Base-by-base conservation (phyloP, 2,329 filamentous ascomycete genomes). In the Cordyceps javanica region DNA sequence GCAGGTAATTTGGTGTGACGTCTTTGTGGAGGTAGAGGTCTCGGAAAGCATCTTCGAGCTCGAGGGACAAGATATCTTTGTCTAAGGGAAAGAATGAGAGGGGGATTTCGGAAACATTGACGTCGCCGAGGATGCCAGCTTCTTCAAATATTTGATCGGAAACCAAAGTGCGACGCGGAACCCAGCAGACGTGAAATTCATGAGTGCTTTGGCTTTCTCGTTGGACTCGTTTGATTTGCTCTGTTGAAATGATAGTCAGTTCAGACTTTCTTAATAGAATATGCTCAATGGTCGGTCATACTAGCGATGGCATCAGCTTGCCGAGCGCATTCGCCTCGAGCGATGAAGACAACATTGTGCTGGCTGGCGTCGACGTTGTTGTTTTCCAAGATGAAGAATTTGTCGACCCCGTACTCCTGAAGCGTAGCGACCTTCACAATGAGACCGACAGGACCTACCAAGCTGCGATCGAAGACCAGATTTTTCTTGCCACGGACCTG, bases 401-500 rank as follows among this genome's bases (percentile, higher is more conserved):
- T 96, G 73, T 97, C 92, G 64, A 99, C 92, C 30, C 95, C 95
- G 76, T 97, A 97, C 68, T 99, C 94, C 70, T 97, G 91, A 16
- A 97, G 82, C 10, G 90, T 93, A 23, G 93, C 93, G 68, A 97
- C 96, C 72, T 97, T 97, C 75, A 96, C 91, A 64, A 99, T 88
- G 60, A 93, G 82, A 60, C 92, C 91, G 64, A 99, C 82, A 30
- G 92, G 90, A 25, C 93, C 94, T 64, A 93, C 91, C 65, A 99
- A 81, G 66, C 87, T 87, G 73, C 89, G 90, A 72, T 97, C 93
- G 69, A 99, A 88, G 54, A 99, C 89, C 61, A 99, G 80, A 69
- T 97, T 97, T 81, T 99, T 99, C 83, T 97, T 99, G 65, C 95
- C 95, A 70, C 93, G 90, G 63, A 97, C 91, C 94, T 99, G 69